Evolutionary conservation across 345 rosid genomes (phyloP), one percentile per base, ranked within the genome.

Genomic region (Rhodomyrtus tomentosa): DNA sequence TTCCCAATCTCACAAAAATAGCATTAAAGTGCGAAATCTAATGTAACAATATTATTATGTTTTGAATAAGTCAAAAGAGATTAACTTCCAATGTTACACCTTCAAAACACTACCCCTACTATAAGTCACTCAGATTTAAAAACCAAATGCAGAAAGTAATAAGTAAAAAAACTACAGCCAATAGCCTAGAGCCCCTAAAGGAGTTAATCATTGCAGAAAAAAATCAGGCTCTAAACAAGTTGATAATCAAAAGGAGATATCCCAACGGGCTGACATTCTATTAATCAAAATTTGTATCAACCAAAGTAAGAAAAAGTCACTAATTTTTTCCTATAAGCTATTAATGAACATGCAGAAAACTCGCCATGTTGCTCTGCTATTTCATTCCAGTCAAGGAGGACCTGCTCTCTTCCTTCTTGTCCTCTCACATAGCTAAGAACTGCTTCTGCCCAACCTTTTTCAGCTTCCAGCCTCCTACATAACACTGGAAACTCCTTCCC

Each of bases 311-410:
- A 62, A 40, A 68, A 42, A 68, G 76, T 32, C 24, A 1, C 76
- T 18, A 11, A 22, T 68, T 3, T 32, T 32, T 16, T 68, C 76
- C 24, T 68, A 32, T 32, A 68, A 51, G 74, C 50, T 51, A 27
- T 68, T 6, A 25, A 54, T 40, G 55, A 73, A 82, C 52, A 2
- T 80, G 13, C 51, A 85, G 85, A 82, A 55, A 90, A 83, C 90
- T 91, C 85, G 88, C 99, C 99, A 84, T 89, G 85, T 82, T 90
- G 94, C 85, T 95, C 92, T 51, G 99, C 98, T 85, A 93, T 87
- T 84, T 92, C 89, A 85, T 96, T 96, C 99, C 99, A 96, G 85
- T 96, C 98, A 51, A 96, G 98, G 83, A 95, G 89, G 90, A 92
- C 87, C 88, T 96, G 93, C 90, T 96, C 98, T 86, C 68, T 89